Evolutionary conservation across 768 basidiomycete species (phyloP).

Genomic region (Gymnopilus junonius): DNA sequence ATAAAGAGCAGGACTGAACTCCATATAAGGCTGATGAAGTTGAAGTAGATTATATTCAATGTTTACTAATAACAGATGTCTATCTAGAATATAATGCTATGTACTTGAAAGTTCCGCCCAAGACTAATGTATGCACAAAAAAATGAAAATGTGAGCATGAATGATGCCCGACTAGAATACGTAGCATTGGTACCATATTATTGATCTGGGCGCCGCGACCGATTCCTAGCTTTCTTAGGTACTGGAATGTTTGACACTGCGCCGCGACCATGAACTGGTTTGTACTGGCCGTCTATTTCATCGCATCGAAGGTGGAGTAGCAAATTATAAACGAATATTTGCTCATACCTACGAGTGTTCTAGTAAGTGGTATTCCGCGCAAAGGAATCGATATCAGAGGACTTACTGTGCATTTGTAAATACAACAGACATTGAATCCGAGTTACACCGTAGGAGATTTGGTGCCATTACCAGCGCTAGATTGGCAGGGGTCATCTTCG

Average conservation of each 20-base stretch:
- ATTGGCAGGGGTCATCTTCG: constrained; percentile 92
- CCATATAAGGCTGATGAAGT: not conserved
- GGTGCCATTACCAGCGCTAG: constrained; percentile 92
- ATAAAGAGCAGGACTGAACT: not conserved
- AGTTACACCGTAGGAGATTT: constrained; percentile 84
- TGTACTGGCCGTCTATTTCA: constrained; percentile 77
- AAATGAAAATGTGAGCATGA: not conserved
- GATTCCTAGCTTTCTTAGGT: constrained; percentile 58
- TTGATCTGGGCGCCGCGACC: constrained; percentile 49
- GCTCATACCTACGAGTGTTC: constrained; percentile 67
- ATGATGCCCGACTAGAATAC: not conserved
- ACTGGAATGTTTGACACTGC: constrained; percentile 54
- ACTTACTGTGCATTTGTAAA: constrained; percentile 92
- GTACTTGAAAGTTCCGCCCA: constrained; percentile 1
- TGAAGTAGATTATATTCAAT: not conserved
- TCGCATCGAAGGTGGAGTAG: constrained; percentile 78
- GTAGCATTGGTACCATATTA: constrained; percentile 11
- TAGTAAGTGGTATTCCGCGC: not conserved
- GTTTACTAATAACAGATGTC: not conserved
- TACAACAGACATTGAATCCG: constrained; percentile 86
- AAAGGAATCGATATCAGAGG: not conserved
- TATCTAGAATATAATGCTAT: not conserved
- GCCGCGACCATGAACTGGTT: constrained; percentile 79
- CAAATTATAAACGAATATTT: constrained; percentile 86
- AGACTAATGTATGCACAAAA: constrained; percentile 5